Evolutionary conservation across 2,329 filamentous ascomycete species (phyloP), one percentile per base, ranked within the genome.

Genomic region (Knufia petricola): DNA sequence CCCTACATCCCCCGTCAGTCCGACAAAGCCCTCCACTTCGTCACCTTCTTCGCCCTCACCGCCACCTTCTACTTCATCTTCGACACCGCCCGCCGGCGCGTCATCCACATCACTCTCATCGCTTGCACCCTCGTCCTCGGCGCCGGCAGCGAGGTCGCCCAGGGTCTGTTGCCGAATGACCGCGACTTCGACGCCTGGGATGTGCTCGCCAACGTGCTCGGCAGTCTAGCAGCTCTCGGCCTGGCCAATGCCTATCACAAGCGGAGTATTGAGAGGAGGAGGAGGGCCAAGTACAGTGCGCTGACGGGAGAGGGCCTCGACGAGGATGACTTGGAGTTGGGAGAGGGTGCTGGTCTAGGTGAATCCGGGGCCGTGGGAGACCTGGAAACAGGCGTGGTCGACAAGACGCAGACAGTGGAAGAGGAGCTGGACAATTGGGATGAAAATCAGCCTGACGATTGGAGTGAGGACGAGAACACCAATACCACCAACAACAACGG

Each of bases 401-500:
- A 12, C 3, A 46, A 46, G 17, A 64, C 53, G 2, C 59, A 63
- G 54, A 74, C 70, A 1, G 62, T 94, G 17, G 88, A 94, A 58
- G 78, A 90, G 51, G 86, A 94, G 68, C 77, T 95, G 6, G 89
- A 95, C 62, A 87, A 90, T 57, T 95, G 89, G 88, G 88, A 95
- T 61, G 89, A 95, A 69, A 92, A 95, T 65, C 76, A 71, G 1
- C 77, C 79, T 51, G 78, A 81, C 58, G 72, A 71, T 57, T 84
- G 79, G 80, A 79, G 83, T 45, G 75, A 77, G 1, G 78, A 79
- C 24, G 78, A 73, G 41, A 61, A 60, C 32, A 61, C 58, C n/a
- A 61, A 60, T 34, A 61, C 58, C n/a, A 61, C 62, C 31, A 53
- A 50, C 0, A 56, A 46, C 19, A 54, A 48, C 12, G 55, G 51